These are phyloP conservation scores for Phyllachora maydis DNA, from an alignment of 2,329 filamentous ascomycete species.

Conservation along the genomic window DNA sequence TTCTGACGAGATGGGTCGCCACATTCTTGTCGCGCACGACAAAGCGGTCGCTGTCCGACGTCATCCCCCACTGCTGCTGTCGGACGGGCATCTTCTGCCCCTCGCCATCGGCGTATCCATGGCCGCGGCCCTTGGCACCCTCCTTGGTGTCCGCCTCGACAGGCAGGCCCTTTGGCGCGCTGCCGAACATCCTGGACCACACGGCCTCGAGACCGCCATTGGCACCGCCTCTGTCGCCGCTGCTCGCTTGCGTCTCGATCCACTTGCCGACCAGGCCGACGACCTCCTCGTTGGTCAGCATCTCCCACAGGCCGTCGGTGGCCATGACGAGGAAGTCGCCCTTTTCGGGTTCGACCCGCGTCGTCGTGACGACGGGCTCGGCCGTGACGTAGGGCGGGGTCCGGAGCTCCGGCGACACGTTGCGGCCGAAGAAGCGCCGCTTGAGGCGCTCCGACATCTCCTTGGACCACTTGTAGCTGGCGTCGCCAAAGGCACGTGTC, in stretches of 20 bases:
- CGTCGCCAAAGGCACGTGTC: conserved; percentile 86
- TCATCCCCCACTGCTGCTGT: conserved; percentile 76
- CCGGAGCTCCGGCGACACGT: conserved; percentile 55
- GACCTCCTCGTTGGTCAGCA: conserved; percentile 96
- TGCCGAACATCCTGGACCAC: conserved; percentile 46
- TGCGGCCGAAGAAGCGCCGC: conserved; percentile 70
- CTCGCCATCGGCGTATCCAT: too few species aligned
- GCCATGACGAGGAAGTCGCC: conserved; percentile 94
- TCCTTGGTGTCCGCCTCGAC: conserved; percentile 46
- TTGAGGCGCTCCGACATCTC: conserved; percentile 72
- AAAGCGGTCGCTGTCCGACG: conserved; percentile 58
- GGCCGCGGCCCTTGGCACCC: conserved; percentile 12
- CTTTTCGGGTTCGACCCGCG: conserved; percentile 69
- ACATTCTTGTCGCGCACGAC: conserved; percentile 90
- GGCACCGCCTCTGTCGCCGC: conserved; percentile 17
- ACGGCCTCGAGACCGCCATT: conserved; percentile 46
- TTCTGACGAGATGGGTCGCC: conserved; percentile 85
- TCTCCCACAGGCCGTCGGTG: conserved; percentile 95
- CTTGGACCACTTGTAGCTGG: conserved; percentile 85
- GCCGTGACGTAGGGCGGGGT: conserved; percentile 95
- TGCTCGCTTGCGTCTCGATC: conserved; percentile 57
- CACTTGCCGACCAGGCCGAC: conserved; percentile 92
- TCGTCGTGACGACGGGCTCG: conserved; percentile 85
- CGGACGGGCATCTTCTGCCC: conserved; percentile 80
- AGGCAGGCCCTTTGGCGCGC: conserved; percentile 38